Conservation (phyloP, 139 green algal species). For the Chlamydomonas incerta region DNA sequence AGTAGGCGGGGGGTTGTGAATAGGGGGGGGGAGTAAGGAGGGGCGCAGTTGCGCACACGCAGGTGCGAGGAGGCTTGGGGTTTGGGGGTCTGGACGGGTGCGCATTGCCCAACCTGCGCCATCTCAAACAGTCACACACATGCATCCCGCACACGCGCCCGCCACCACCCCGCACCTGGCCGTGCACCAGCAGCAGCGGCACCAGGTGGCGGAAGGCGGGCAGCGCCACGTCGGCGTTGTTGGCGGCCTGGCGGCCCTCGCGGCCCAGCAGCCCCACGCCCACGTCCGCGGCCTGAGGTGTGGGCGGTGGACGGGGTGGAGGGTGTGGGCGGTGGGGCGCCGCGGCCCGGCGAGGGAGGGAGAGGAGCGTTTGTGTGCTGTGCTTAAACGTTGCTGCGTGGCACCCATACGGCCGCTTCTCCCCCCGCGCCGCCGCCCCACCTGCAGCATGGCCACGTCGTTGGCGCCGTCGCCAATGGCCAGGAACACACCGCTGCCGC, state of each 20-base stretch:
- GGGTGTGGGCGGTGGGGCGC: too few relatives aligned
- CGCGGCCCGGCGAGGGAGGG: too few relatives aligned
- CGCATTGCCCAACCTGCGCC: not conserved
- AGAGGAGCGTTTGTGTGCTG: too few relatives aligned
- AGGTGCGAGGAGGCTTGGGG: too few relatives aligned
- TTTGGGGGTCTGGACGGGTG: too few relatives aligned
- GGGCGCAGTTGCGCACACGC: too few relatives aligned
- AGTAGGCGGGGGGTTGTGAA: too few relatives aligned
- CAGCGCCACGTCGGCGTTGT: conserved; percentile 25
- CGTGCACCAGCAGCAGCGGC: conserved; percentile 94
- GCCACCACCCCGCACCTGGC: conserved; percentile 64
- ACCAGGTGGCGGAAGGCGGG: conserved; percentile 85
- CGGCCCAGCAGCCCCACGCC: conserved; percentile 93
- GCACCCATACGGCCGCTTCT: too few relatives aligned
- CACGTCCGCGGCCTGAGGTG: conserved; percentile 85
- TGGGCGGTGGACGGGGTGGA: not conserved
- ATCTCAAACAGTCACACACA: not conserved
- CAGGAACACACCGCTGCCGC: conserved; percentile 61
- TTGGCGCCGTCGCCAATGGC: conserved; percentile 88
- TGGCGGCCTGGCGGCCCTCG: conserved; percentile 80
- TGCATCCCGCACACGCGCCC: not conserved
- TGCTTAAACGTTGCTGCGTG: too few relatives aligned
- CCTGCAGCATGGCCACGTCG: conserved; percentile 91
- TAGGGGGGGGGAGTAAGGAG: too few relatives aligned
- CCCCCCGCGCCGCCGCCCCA: not conserved